Conservation (phyloP, 2,329 filamentous ascomycete species). For the Aphanoascus verrucosus region DNA sequence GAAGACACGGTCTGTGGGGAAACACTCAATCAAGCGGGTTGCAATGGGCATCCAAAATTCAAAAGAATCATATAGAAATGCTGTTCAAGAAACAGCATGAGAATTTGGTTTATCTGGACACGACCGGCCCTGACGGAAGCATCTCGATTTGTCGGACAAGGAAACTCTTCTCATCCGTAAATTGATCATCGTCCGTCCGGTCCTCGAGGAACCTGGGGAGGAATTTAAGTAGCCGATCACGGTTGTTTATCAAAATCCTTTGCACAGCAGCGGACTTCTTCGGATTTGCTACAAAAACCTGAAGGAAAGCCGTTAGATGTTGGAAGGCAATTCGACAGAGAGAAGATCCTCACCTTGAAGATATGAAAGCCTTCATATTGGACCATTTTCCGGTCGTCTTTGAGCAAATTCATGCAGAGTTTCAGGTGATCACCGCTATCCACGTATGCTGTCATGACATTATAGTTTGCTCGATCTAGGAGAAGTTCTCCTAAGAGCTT, state of each 20-base stretch:
- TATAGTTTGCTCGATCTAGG: slow-evolving; percentile 90
- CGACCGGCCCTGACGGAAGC: slow-evolving; percentile 34
- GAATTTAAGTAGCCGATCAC: slow-evolving; percentile 80
- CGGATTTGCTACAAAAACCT: slow-evolving; percentile 95
- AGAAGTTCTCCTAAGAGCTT: slow-evolving; percentile 93
- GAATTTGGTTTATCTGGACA: not conserved
- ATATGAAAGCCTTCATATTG: slow-evolving; percentile 99
- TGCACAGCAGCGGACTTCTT: slow-evolving; percentile 96
- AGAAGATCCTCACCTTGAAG: slow-evolving; percentile 57
- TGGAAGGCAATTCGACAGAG: slow-evolving; percentile 13
- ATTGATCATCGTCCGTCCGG: slow-evolving; percentile 93
- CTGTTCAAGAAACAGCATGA: not conserved
- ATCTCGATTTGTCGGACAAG: slow-evolving; percentile 80
- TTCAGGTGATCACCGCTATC: slow-evolving; percentile 93
- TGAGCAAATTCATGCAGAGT: slow-evolving; percentile 92
- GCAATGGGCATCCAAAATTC: not conserved
- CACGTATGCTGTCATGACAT: slow-evolving; percentile 95
- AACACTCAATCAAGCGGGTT: not conserved
- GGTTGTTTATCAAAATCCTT: slow-evolving; percentile 91
- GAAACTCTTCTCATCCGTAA: slow-evolving; percentile 95
- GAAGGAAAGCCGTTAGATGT: not conserved
- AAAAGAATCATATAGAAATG: not conserved
- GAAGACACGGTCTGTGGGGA: not conserved
- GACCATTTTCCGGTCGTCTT: slow-evolving; percentile 96
- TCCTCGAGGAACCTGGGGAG: slow-evolving; percentile 87